A percentile compares a stretch with the other conserved stretches of the same genome.
These are phyloP conservation scores for Ustilago hordei DNA, from an alignment of 1,284 basidiomycete genomes.

Conservation along the genomic window DNA sequence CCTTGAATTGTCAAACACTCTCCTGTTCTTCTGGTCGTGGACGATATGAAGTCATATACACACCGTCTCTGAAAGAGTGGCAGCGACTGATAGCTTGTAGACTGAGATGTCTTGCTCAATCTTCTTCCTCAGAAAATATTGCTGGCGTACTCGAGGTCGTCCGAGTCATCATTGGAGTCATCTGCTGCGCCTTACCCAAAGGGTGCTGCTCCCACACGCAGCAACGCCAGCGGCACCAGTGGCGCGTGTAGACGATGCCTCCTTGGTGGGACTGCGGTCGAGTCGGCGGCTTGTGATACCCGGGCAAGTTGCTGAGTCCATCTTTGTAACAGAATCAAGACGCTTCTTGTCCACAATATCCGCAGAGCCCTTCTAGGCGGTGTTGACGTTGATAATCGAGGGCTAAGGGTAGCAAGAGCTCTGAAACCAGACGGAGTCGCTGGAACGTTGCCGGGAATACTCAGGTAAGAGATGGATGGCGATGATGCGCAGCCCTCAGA, in stretches of 20 bases:
- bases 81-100: no score
- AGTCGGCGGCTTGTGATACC: conserved; percentile 38
- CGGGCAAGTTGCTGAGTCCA: conserved; percentile 44
- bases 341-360: conserved; percentile 1
- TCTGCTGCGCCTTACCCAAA: conserved; percentile 20
- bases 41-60: no score
- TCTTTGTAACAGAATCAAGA: conserved; percentile 39
- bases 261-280: conserved; percentile 25
- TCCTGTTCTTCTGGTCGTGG: no score
- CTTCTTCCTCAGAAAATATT: conserved; percentile 63
- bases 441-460: no score
- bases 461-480: no score
- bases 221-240: conserved; percentile 14
- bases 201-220: conserved; percentile 9
- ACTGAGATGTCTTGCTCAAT: conserved; percentile 17
- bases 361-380: conserved; percentile 1
- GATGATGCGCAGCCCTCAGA: no score
- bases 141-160: conserved; percentile 63
- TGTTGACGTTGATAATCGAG: conserved; percentile 40
- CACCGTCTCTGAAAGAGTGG: no score
- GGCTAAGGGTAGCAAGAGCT: no score
- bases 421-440: no score
- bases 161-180: conserved; percentile 46
- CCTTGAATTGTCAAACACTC: no score
- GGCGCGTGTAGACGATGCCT: background rate